A percentile compares a stretch with the other conserved stretches of the same genome.
phyloP scores from a whole-genome alignment of 2,329 filamentous ascomycete genomes.

The Cladophialophora bantiana region DNA sequence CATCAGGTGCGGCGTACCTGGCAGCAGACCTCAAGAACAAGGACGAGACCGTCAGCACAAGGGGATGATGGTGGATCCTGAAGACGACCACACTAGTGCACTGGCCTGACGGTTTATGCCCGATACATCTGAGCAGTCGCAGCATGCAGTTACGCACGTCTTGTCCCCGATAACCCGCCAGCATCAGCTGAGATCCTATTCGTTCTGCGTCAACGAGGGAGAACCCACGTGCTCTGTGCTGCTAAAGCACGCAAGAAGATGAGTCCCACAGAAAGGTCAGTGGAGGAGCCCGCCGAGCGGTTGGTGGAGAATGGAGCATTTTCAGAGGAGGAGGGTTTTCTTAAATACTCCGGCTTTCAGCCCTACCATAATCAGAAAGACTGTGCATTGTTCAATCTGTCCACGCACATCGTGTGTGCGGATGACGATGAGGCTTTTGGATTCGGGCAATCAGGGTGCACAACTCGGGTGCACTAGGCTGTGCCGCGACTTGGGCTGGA shows the following conservation, averaged over 20 bases:
- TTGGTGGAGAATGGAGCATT: conserved; percentile 9
- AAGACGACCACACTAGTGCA: conserved; percentile 15
- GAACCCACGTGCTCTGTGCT: not conserved
- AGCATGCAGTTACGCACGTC: conserved; percentile 6
- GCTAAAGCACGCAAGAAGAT: not conserved
- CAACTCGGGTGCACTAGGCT: conserved; percentile 19
- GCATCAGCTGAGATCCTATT: conserved; percentile 12
- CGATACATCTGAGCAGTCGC: conserved; percentile 14
- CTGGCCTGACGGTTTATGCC: conserved; percentile 15
- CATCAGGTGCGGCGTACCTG: conserved; percentile 35
- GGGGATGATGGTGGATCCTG: conserved; percentile 24
- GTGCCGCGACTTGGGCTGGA: conserved; percentile 13
- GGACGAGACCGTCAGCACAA: conserved; percentile 23
- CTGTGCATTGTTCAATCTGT: conserved; percentile 2
- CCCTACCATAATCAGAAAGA: conserved; percentile 17
- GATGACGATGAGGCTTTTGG: conserved; percentile 20
- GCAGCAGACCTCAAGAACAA: conserved; percentile 35
- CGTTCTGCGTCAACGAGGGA: conserved; percentile 1
- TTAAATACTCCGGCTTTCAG: conserved; percentile 19
- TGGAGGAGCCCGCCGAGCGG: conserved; percentile 8
- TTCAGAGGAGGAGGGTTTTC: conserved; percentile 10
- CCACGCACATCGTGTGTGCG: conserved; percentile 14
- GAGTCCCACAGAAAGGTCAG: conserved; percentile 6
- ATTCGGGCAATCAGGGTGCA: conserved; percentile 18
- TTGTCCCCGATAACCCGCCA: not conserved